Base-by-base conservation (phyloP, 208 protist species). In the Acanthamoeba polyphaga region DNA sequence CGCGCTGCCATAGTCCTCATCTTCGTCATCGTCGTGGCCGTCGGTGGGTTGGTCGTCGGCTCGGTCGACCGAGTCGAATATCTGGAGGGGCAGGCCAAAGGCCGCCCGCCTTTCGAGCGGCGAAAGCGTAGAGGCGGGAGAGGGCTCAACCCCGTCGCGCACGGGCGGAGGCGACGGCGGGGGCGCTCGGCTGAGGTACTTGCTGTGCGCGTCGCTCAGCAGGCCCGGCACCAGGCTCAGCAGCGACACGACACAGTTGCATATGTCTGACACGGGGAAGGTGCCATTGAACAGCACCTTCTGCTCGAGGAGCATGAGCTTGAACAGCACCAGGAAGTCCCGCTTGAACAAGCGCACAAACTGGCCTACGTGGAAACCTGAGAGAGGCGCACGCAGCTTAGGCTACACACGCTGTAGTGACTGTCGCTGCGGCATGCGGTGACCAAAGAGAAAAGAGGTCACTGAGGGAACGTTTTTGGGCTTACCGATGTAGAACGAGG, bases 291-390 rank as follows among this genome's bases (percentile, higher is more conserved):
- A 10, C n/a, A 92, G 24, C 32, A 92, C 87, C 64, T 76, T 68
- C 24, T 76, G 87, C 24, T 92, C 87, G 38, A 92, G 64, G 15
- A 92, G 8, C 53, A 92, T 13, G 15, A 92, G 87, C 87, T 92
- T 92, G 87, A 92, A 92, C 38, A 92, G 87, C 32, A 92, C 62
- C 15, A 92, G 29, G 27, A 92, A 74, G n/a, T 92, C 64, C 22
- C 87, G 55, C 43, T 92, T 68, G 64, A 92, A 92, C 32, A 58
- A 19, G 38, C 74, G 53, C 27, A 92, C 43, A 19, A 76, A 92
- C 7, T 92, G 87, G 53, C 64, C 64, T 9, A 92, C 13, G 64
- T 74, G 8, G 38, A 92, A 58, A 9, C 87, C 84, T 91, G 60
- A 34, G 51, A 7, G 78, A n/a, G 8, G 46, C 49, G 43, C 9